Percentiles rank a stretch among this genome's conserved stretches.
Evolutionary conservation across 2,329 filamentous ascomycete species (phyloP).

Genomic region (Ilyonectria sp.): DNA sequence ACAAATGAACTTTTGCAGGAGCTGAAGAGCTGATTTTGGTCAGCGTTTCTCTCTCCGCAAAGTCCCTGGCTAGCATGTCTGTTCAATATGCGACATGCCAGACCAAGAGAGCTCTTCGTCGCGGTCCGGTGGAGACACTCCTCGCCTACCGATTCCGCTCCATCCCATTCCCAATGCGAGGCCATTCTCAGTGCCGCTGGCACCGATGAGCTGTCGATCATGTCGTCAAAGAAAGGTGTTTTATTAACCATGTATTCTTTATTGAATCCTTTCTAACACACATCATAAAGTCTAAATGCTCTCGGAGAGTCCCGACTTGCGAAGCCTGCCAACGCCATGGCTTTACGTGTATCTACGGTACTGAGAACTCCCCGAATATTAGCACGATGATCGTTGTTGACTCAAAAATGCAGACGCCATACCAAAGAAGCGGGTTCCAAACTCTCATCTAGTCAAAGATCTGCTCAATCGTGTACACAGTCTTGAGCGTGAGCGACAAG

Average conservation of each 20-base stretch:
- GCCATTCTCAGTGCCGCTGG: not conserved
- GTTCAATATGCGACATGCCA: constrained; percentile 25
- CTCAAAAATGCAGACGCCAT: constrained; percentile 24
- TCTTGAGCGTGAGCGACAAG: constrained; percentile 27
- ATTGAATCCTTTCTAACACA: not conserved
- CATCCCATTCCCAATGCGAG: not conserved
- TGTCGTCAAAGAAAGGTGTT: constrained; percentile 31
- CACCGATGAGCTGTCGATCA: constrained; percentile 33
- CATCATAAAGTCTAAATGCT: constrained; percentile 28
- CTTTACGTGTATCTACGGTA: constrained; percentile 34
- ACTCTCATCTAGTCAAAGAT: constrained; percentile 27
- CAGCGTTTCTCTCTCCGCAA: constrained; percentile 5
- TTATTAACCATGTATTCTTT: not conserved
- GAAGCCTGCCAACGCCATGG: constrained; percentile 31
- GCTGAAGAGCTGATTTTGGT: not conserved
- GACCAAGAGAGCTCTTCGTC: constrained; percentile 7
- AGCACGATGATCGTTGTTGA: not conserved
- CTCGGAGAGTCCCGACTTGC: constrained; percentile 26
- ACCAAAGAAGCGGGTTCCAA: constrained; percentile 29
- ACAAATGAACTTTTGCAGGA: not conserved
- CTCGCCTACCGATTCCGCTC: constrained; percentile 14
- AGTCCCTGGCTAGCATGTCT: not conserved
- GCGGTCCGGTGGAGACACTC: not conserved
- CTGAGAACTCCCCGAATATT: too few relatives aligned
- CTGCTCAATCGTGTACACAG: constrained; percentile 29